These are phyloP conservation scores for Fusarium algeriense DNA, from an alignment of 2,329 filamentous ascomycete species.

Conservation along the genomic window DNA sequence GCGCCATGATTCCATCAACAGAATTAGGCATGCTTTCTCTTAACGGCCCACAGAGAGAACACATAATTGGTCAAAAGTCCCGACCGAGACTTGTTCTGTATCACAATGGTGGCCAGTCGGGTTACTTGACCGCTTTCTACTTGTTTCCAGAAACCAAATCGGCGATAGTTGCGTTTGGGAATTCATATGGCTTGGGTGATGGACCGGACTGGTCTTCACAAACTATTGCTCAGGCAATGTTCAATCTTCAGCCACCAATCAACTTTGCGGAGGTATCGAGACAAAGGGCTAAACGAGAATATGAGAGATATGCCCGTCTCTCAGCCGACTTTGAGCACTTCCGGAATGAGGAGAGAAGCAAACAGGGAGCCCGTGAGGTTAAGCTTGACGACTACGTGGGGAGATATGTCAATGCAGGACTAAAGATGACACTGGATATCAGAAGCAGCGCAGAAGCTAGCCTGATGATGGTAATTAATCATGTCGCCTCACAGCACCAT, in stretches of 20 bases:
- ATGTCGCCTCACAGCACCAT: neutral
- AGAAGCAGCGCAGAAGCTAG: rapidly evolving
- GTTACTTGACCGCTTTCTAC: neutral
- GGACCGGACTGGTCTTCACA: neutral
- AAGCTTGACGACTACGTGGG: neutral
- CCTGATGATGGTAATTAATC: neutral
- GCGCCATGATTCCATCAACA: neutral
- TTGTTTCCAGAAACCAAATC: neutral
- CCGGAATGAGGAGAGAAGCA: neutral
- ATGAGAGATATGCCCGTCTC: neutral
- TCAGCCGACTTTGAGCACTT: neutral
- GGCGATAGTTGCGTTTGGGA: neutral
- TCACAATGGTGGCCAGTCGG: neutral
- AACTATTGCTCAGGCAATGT: neutral
- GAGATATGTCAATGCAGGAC: neutral
- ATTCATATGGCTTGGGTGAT: neutral
- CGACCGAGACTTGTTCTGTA: neutral
- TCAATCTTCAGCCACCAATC: neutral
- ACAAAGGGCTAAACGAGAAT: neutral
- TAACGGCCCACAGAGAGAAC: neutral
- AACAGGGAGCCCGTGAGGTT: rapidly evolving
- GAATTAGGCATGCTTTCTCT: neutral
- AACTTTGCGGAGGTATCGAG: neutral
- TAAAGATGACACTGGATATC: neutral
- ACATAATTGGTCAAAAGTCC: rapidly evolving